Conservation (phyloP, 495 filamentous ascomycete species). For the Xylaria grammica region DNA sequence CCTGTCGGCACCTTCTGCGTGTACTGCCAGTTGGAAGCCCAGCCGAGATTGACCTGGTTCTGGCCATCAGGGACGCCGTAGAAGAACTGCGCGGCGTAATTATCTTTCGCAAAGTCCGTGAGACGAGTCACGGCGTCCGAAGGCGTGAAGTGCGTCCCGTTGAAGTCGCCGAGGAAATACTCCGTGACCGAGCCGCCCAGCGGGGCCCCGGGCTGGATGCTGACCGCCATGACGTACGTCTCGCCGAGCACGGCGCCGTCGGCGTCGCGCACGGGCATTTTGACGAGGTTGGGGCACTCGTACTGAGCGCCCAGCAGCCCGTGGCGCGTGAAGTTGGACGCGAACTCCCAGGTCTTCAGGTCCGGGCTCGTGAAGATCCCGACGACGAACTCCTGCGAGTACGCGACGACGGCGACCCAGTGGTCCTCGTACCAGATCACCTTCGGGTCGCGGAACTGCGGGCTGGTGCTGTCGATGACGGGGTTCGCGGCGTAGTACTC, state of each 20-base stretch:
- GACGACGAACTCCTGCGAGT: slow-evolving; percentile 56
- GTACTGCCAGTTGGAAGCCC: slow-evolving; percentile 70
- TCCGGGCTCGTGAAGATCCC: slow-evolving; percentile 59
- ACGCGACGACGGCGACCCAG: slow-evolving; percentile 58
- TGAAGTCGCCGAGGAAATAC: slow-evolving; percentile 58
- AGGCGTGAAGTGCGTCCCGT: slow-evolving; percentile 54
- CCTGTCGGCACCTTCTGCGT: slow-evolving; percentile 56
- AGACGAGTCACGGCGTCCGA: slow-evolving; percentile 48
- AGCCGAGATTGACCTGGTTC: slow-evolving; percentile 54
- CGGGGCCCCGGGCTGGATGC: slow-evolving; percentile 63
- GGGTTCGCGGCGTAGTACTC: slow-evolving; percentile 59
- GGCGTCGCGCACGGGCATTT: slow-evolving; percentile 42
- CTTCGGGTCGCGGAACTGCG: slow-evolving; percentile 64
- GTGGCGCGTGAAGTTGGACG: slow-evolving; percentile 59
- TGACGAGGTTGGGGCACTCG: slow-evolving; percentile 61
- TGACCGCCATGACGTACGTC: slow-evolving; percentile 52
- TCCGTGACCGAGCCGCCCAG: slow-evolving; percentile 56
- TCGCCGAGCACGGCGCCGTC: slow-evolving; percentile 18
- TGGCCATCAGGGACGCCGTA: slow-evolving; percentile 48
- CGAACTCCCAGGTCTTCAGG: slow-evolving; percentile 58
- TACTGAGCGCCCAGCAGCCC: slow-evolving; percentile 61
- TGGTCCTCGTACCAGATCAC: slow-evolving; percentile 57
- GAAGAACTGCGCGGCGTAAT: slow-evolving; percentile 62
- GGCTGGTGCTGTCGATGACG: slow-evolving; percentile 50
- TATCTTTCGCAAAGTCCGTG: slow-evolving; percentile 62